Evolutionary conservation across 2,329 filamentous ascomycete species (phyloP), one percentile per base, ranked within the genome.

Genomic region (Stemphylium beticola): DNA sequence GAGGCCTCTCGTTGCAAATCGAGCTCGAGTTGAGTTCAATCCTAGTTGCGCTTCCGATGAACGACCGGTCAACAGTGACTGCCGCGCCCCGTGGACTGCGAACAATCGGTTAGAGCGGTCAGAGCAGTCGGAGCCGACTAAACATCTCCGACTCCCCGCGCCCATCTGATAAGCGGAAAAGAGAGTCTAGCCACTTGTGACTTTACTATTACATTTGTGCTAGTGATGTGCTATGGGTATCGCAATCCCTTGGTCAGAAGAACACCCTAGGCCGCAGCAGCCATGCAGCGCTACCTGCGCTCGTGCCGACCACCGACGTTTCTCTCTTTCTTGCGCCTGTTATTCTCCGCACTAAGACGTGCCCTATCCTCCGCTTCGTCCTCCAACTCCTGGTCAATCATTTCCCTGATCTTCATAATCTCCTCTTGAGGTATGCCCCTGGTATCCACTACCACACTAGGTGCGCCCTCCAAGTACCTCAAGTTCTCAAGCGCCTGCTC

Each of bases 401-500:
- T 85, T 53, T 89, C 85, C 60, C 89, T 80, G 10, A 90, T 81
- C 37, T 66, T 66, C 69, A 77, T 73, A 24, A 76, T 61, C 53
- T 72, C 61, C 51, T 93, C 91, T 0, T 90, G 89, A 9, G 91
- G 92, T 48, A 97, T 90, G 39, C 86, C 83, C 63, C 86, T 85
- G 77, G 92, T 89, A 74, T 96, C 92, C 24, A 96, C 91, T 66
- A 71, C 69, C 10, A 75, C 73, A 42, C 92, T 96, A 0, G 95
- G 95, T 7, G 92, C 91, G 33, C 87, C 85, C 68, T 90, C 83
- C 47, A 98, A 87, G 71, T 96, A 97, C 22, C 91, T 84, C 61
- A 99, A 77, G 76, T 98, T 93, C 74, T 96, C 91, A 38, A 87
- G 85, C 38, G 96, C 87, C 55, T 91, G 87, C 70, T 89, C 83